Evolutionary conservation across 441 rosid genomes (phyloP), one percentile per base, ranked within the genome.

Genomic region (Erodium trifolium): DNA sequence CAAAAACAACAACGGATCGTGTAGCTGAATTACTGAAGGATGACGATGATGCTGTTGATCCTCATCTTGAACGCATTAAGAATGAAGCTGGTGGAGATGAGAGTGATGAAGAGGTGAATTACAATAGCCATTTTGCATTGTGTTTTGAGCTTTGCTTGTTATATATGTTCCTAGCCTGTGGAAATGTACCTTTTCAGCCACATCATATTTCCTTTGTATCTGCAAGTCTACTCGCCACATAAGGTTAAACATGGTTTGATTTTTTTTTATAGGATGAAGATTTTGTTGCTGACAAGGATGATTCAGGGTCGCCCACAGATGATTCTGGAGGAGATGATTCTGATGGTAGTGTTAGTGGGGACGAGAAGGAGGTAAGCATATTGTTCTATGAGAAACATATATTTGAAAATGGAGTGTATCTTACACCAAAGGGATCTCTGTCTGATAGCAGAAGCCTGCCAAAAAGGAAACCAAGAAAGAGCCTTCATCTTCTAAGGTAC

Each of bases 271-370:
- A 93, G 99, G 99, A 92, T 76, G 92, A 86, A 78, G 99, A 94
- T 80, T 94, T 90, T 78, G 97, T 94, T 66, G 60, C 19, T 60
- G 92, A 81, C 62, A 86, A 90, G 76, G 99, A 94, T 67, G 98
- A 92, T 72, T 91, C 73, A 74, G 99, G 99, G 5, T 53, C 60
- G 63, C 92, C 98, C 55, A 93, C 99, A 43, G 88, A 96, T 67
- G 99, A 92, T 90, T 94, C 99, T 73, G 99, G 96, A 47, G 97
- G 68, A 9, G 98, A 85, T 0, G 95, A 83, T 10, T 88, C 97
- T 60, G 92, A 90, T 85, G 97, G 72, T 66, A 92, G 94, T 74
- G 84, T 78, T 17, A 84, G 85, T 63, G 91, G 83, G 75, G 92
- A 76, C 66, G 97, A 23, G 27, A 23, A 86, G 81, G 96, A 88